Evolutionary conservation across 2,329 filamentous ascomycete genomes (phyloP).

Genomic region (Pyrenochaeta sp.): DNA sequence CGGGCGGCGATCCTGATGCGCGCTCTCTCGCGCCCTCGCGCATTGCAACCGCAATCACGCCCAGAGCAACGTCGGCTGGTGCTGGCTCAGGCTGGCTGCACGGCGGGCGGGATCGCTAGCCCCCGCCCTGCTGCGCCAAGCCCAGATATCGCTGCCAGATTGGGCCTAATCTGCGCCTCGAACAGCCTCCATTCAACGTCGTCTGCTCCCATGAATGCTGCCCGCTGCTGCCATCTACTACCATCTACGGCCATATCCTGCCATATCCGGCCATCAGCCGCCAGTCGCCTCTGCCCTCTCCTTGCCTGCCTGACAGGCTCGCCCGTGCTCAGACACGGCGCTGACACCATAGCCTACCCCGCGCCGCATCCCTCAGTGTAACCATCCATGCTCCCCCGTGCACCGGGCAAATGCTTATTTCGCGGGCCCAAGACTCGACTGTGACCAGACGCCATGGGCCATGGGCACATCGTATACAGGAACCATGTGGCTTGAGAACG

Average conservation of each 20-base stretch:
- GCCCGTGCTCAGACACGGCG: slow-evolving; percentile 7
- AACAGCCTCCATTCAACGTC: slow-evolving; percentile 7
- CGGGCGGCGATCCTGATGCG: slow-evolving; percentile 13
- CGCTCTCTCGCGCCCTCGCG: slow-evolving; percentile 1
- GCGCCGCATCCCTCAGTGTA: slow-evolving; percentile 25
- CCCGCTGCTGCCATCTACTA: no score
- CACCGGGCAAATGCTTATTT: slow-evolving; percentile 22
- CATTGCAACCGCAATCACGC: slow-evolving; percentile 14
- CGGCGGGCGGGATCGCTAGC: slow-evolving; percentile 17
- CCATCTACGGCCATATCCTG: background rate
- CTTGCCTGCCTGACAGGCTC: slow-evolving; percentile 4
- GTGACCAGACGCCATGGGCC: slow-evolving; percentile 12
- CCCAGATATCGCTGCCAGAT: background rate
- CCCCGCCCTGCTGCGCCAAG: slow-evolving; percentile 8
- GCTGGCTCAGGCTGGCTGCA: slow-evolving; percentile 9
- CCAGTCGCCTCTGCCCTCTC: background rate
- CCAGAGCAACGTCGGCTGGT: background rate
- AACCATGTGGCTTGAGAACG: slow-evolving; percentile 13
- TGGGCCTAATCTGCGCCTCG: slow-evolving; percentile 4
- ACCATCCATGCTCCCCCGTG: slow-evolving; percentile 26
- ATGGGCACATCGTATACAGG: slow-evolving; percentile 17
- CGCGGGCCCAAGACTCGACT: slow-evolving; percentile 9
- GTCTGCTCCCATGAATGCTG: no score
- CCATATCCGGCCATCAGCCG: background rate
- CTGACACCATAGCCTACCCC: slow-evolving; percentile 26